Evolutionary conservation across 352 stramenopile species (phyloP).

Genomic region (Aphanomyces cochlioides): DNA sequence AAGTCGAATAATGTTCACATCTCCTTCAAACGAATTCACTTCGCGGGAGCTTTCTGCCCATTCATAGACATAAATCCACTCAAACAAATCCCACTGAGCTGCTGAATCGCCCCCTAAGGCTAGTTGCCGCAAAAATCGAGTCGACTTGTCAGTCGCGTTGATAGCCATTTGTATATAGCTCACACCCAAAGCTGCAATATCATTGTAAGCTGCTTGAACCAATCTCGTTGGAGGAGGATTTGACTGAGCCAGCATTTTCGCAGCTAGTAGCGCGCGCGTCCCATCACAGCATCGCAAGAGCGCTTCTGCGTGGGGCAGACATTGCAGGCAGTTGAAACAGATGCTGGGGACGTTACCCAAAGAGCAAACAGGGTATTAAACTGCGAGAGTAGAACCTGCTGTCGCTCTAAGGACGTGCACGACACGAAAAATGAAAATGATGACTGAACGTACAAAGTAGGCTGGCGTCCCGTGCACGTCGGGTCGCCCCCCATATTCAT

Average conservation of each 20-base stretch:
- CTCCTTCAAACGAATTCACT: not conserved
- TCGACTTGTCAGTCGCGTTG: not conserved
- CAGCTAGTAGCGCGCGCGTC: not conserved
- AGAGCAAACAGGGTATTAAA: not conserved
- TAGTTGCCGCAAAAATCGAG: not conserved
- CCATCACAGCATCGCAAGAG: not conserved
- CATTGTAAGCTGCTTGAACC: not conserved
- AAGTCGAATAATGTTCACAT: not conserved
- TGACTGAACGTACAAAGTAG: not conserved
- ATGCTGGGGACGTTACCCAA: too few relatives aligned
- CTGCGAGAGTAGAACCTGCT: not conserved
- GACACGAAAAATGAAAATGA: not conserved
- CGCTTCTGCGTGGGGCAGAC: not conserved
- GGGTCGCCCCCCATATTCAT: not conserved
- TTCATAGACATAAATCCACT: constrained; percentile 8
- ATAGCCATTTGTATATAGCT: not conserved
- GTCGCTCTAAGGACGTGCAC: not conserved
- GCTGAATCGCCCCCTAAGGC: not conserved
- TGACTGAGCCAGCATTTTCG: not conserved
- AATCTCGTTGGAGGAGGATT: not conserved
- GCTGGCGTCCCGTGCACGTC: not conserved
- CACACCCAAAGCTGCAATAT: not conserved
- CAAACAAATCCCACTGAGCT: not conserved
- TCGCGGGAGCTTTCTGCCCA: not conserved
- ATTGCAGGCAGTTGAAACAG: not conserved